Base-by-base conservation (phyloP, 2,329 filamentous ascomycete species). In the Colletotrichum chlorophyti region DNA sequence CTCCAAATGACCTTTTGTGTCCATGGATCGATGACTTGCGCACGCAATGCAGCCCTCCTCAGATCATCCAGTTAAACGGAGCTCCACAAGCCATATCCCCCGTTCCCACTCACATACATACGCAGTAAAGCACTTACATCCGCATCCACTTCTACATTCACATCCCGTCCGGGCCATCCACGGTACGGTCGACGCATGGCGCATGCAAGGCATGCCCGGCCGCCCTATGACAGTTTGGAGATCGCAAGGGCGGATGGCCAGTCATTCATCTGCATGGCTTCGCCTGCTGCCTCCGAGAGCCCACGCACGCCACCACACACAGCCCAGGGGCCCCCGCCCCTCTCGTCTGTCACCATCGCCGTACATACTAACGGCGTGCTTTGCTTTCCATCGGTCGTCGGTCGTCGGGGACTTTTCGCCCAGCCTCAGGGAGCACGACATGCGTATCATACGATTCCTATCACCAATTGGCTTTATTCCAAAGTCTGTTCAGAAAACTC, bases 61-160 rank as follows among this genome's bases (percentile, higher is more conserved):
- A 53, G 42, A 48, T 58, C 41, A 53, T 47, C 48, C 35, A 53
- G 48, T 41, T 6, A n/a, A 42, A 58, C 27, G 49, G 48, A 35
- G 42, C 54, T 42, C 55, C 55, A 59, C 55, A 19, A 32, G 37
- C 31, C 42, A 27, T 43, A 26, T 12, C 49, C 51, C 51, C 37
- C 43, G 51, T 55, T 59, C 24, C 55, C 55, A 59, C 55, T 49
- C 17, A 31, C 51, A 21, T 43, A 50, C 51, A 48, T 49, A n/a
- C n/a, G n/a, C n/a, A n/a, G n/a, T n/a, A 32, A 55, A 45, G 42
- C 42, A 55, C 24, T 31, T 32, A 45, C 43, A 49, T 43, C 19
- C 31, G 19, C 19, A 59, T 55, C 51, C 55, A 59, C 55, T 59
- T 59, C 43, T 55, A 45, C 21, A n/a, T 21, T 32, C 31, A 45